Base-by-base conservation (phyloP, 345 rosid species). In the Eucalyptus erythrocorys region DNA sequence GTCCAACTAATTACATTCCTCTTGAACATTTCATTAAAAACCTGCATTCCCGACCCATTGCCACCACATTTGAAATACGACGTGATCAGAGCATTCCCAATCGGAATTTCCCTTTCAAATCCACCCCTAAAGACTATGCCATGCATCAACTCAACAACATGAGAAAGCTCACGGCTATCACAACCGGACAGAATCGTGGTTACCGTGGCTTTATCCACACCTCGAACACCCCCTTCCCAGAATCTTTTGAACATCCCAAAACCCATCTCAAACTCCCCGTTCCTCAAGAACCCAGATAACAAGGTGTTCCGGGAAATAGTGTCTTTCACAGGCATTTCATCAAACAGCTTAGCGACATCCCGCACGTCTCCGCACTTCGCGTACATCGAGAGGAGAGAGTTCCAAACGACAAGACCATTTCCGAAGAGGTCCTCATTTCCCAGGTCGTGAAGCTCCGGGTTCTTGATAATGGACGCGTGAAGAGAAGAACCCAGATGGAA, bases 1-100 rank as follows among this genome's bases (percentile, higher is more conserved):
- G 99, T 98, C 99, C 99, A 96, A 57, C 96, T 93, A 79, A 96
- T 92, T 76, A 96, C 98, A 94, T 94, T 98, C 92, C 95, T 93
- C 47, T 90, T 94, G 43, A 89, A 82, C 97, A 96, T 95, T 93
- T 94, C 96, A 91, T 93, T 91, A 89, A 97, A 98, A 86, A 98
- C 94, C 89, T 26, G 91, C 90, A 90, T 93, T 85, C 95, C 99
- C 2, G 91, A 94, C 89, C 88, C 91, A 16, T 85, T 86, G 90
- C 92, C 91, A 57, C 94, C 94, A 85, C 97, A 95, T 91, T 92
- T 95, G 79, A 93, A 94, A 88, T 96, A 96, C 0, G 99, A 93
- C 13, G 99, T 97, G 86, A 97, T 92, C 93, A 98, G 88, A 16
- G 97, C 92, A 91, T 97, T 98, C 34, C 97, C 95, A 7, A 97